phyloP scores from a whole-genome alignment of 169 alveolate species.

The Plasmodium knowlesi region DNA sequence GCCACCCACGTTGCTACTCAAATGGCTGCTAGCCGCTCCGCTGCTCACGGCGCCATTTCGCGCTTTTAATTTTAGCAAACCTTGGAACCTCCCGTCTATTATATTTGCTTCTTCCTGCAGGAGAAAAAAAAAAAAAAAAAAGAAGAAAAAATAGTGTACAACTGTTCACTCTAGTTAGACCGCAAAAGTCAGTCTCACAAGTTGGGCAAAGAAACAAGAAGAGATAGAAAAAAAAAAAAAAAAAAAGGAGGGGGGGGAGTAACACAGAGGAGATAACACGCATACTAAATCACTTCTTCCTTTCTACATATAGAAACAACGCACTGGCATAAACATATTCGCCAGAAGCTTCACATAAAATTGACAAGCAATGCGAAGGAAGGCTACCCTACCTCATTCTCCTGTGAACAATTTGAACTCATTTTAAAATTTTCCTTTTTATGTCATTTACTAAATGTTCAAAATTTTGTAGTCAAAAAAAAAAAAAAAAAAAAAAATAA shows the following conservation, averaged over 20 bases:
- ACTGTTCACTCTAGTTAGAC: neutral
- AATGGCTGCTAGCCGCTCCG: neutral
- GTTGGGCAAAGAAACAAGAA: neutral
- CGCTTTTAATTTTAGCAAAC: constrained; percentile 12
- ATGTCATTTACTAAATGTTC: constrained; percentile 42
- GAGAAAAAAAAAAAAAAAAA: neutral
- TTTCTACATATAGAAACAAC: neutral
- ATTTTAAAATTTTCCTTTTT: constrained; percentile 5
- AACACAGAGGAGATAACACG: neutral
- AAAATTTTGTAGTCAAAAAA: neutral
- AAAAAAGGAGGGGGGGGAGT: neutral
- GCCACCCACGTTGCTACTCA: neutral
- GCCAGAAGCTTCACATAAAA: neutral
- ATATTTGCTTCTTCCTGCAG: constrained; percentile 15
- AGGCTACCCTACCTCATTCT: constrained; percentile 29
- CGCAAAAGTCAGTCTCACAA: neutral
- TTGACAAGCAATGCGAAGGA: neutral
- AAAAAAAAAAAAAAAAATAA: neutral
- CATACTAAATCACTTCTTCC: neutral
- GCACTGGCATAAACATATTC: neutral
- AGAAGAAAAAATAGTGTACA: neutral
- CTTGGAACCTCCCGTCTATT: constrained; percentile 16
- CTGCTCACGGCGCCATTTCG: neutral
- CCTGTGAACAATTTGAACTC: constrained; percentile 29
- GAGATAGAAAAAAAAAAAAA: too few relatives aligned